These are phyloP conservation scores for Durusdinium trenchii DNA, from an alignment of 73 alveolate genomes.

Conservation along the genomic window DNA sequence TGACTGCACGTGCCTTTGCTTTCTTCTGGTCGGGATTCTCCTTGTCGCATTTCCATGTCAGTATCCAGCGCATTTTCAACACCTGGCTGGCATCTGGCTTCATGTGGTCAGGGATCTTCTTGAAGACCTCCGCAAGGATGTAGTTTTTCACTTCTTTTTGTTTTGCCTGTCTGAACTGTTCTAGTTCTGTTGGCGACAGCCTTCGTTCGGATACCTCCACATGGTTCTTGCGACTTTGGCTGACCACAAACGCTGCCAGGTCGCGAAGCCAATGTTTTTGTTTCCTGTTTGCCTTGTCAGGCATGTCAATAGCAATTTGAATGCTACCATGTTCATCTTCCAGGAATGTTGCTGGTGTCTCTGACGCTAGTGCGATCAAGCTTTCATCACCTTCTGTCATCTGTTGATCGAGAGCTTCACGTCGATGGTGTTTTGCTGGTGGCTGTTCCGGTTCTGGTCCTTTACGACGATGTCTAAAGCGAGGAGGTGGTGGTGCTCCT, in stretches of 20 bases:
- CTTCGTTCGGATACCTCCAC: neutral
- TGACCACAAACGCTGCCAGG: neutral
- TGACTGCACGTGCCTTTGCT: conserved; percentile 8
- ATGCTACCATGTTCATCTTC: neutral
- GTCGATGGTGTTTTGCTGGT: too few relatives aligned
- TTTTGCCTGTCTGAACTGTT: conserved; percentile 3
- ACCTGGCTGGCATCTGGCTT: neutral
- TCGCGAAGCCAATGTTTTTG: too few relatives aligned
- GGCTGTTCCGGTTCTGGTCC: neutral
- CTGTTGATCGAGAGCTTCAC: neutral
- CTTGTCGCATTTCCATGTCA: conserved; percentile 17
- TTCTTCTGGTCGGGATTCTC: neutral
- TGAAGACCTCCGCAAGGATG: neutral
- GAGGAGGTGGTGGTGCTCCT: too few relatives aligned
- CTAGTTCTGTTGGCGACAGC: neutral
- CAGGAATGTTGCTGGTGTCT: neutral
- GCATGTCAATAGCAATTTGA: neutral
- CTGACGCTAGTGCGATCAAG: neutral
- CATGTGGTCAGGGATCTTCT: neutral
- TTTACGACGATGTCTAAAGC: too few relatives aligned
- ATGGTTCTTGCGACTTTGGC: neutral
- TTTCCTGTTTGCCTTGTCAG: too few relatives aligned
- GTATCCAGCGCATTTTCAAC: neutral
- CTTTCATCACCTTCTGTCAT: neutral
- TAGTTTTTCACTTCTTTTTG: neutral